Evolutionary conservation across 208 protist genomes (phyloP).

Genomic region (Spironucleus salmonicida): DNA sequence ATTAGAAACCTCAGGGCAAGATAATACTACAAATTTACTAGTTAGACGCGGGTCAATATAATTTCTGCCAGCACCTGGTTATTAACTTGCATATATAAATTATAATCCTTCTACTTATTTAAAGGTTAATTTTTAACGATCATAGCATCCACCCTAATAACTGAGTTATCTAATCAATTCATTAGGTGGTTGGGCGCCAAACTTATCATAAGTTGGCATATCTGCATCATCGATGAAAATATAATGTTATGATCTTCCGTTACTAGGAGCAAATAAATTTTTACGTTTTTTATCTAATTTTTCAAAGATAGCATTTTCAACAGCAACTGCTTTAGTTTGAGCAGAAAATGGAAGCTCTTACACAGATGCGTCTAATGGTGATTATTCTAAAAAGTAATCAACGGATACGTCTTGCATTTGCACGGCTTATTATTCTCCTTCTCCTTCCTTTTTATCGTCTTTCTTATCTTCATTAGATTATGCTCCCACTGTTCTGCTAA

Average conservation of each 20-base stretch:
- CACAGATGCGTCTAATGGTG: background rate
- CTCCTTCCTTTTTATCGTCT: background rate
- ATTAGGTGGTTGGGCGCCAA: slow-evolving; percentile 82
- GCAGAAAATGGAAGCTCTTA: slow-evolving; percentile 20
- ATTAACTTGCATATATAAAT: slow-evolving; percentile 67
- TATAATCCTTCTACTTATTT: slow-evolving; percentile 34
- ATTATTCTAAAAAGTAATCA: background rate
- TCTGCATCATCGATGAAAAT: slow-evolving; percentile 91
- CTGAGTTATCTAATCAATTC: slow-evolving; percentile 87
- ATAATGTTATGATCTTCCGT: slow-evolving; percentile 67
- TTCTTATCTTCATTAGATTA: background rate
- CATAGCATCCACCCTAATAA: slow-evolving; percentile 63
- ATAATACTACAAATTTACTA: slow-evolving; percentile 75
- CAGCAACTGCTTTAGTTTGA: background rate
- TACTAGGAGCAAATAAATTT: slow-evolving; percentile 53
- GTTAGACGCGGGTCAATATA: slow-evolving; percentile 69
- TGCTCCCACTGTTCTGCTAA: no score
- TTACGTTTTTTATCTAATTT: slow-evolving; percentile 46
- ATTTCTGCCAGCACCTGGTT: slow-evolving; percentile 76
- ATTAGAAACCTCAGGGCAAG: slow-evolving; percentile 65
- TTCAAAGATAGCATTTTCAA: slow-evolving; percentile 8
- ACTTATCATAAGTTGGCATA: slow-evolving; percentile 81
- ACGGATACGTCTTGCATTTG: background rate
- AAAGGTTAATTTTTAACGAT: slow-evolving; percentile 8
- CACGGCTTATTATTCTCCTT: background rate